Evolutionary conservation across 228 moss, liverwort and hornwort genomes (phyloP).

Genomic region (Sphagnum magellanicum): DNA sequence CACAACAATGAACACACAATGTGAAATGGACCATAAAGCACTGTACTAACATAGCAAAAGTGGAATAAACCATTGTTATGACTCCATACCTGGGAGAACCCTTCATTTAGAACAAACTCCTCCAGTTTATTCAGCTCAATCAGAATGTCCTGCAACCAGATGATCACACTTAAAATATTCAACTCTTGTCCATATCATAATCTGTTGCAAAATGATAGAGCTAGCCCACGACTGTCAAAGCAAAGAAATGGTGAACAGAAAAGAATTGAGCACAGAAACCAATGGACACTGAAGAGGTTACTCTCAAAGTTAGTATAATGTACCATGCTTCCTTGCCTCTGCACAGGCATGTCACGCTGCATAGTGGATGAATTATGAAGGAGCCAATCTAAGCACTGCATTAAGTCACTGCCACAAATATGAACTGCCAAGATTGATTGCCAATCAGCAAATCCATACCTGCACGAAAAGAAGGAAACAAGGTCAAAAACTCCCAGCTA

Average conservation of each 20-base stretch:
- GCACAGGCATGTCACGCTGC: constrained; percentile 17
- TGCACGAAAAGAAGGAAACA: constrained; percentile 11
- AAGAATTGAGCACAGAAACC: no score
- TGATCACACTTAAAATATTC: no score
- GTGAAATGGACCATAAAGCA: no score
- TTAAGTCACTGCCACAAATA: constrained; percentile 32
- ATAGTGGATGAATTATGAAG: constrained; percentile 28
- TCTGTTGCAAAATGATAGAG: no score
- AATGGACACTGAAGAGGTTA: no score
- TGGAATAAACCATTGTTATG: neutral
- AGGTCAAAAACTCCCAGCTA: neutral
- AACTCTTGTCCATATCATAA: no score
- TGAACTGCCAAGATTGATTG: constrained; percentile 31
- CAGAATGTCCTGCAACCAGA: constrained; percentile 16
- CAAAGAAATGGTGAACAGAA: no score
- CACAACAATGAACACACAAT: no score
- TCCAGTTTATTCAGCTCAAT: constrained; percentile 23
- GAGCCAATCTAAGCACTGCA: constrained; percentile 39
- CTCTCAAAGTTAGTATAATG: neutral
- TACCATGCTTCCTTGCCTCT: constrained; percentile 23
- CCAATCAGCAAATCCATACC: constrained; percentile 40
- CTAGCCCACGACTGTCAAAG: no score
- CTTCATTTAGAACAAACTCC: constrained; percentile 21
- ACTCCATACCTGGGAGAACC: constrained; percentile 27
- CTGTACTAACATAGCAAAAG: no score